Evolutionary conservation across 2,329 filamentous ascomycete genomes (phyloP).

Genomic region (Neospermospora avenae): DNA sequence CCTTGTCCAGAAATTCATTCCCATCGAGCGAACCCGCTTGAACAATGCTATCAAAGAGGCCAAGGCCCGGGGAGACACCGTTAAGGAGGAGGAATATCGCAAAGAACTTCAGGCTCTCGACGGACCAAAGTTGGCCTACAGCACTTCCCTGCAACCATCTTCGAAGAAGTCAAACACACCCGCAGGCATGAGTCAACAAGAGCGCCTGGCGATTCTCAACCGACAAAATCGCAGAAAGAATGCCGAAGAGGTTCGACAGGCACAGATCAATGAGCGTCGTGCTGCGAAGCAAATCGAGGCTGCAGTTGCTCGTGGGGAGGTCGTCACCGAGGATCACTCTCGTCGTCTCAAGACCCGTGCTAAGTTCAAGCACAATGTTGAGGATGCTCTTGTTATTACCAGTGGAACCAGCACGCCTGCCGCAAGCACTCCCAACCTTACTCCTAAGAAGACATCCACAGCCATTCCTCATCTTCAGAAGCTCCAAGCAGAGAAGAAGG

Average conservation of each 20-base stretch:
- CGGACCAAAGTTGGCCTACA: constrained; percentile 70
- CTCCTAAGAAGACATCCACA: constrained; percentile 41
- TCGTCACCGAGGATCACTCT: constrained; percentile 54
- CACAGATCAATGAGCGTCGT: constrained; percentile 77
- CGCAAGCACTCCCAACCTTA: constrained; percentile 42
- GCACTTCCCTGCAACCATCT: constrained; percentile 55
- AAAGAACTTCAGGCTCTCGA: constrained; percentile 61
- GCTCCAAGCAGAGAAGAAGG: constrained; percentile 44
- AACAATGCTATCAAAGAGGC: constrained; percentile 65
- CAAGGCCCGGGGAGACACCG: constrained; percentile 58
- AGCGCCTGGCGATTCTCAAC: constrained; percentile 81
- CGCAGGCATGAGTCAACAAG: constrained; percentile 64
- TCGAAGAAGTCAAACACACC: constrained; percentile 49
- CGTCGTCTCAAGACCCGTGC: constrained; percentile 64
- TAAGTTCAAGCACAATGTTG: constrained; percentile 65
- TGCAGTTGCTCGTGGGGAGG: constrained; percentile 61
- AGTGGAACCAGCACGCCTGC: constrained; percentile 52
- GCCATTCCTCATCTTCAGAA: constrained; percentile 50
- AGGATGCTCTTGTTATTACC: constrained; percentile 45
- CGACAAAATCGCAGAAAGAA: constrained; percentile 80
- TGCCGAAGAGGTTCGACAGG: constrained; percentile 84
- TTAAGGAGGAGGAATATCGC: constrained; percentile 51
- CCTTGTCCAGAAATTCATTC: constrained; percentile 63
- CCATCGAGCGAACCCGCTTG: constrained; percentile 65
- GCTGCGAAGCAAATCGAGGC: constrained; percentile 58